A percentile compares a stretch with the other conserved stretches of the same genome.
Conservation (phyloP, 306 rosid genomes). For the Malus sylvestris region DNA sequence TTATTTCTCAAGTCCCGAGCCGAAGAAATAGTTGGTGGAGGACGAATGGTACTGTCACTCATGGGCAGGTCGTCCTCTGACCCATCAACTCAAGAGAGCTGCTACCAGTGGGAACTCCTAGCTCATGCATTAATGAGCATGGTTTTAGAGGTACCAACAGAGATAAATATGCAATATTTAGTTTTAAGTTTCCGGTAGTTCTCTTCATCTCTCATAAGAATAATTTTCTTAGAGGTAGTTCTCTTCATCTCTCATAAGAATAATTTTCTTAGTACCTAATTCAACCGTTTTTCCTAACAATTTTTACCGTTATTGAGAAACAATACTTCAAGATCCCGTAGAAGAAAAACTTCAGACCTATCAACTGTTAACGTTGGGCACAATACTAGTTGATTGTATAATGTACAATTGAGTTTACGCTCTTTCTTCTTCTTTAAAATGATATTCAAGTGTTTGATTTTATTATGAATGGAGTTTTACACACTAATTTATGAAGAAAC, state of each 20-base stretch:
- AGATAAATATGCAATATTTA: neutral
- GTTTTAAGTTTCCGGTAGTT: neutral
- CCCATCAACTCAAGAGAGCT: constrained; percentile 36
- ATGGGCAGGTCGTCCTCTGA: constrained; percentile 50
- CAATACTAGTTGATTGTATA: neutral
- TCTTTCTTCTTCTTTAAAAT: too few species aligned
- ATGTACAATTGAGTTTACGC: neutral
- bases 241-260: neutral
- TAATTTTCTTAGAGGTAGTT: neutral
- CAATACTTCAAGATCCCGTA: neutral
- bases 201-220: neutral
- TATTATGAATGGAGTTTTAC: neutral
- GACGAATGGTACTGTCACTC: constrained; percentile 60
- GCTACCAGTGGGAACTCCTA: constrained; percentile 64
- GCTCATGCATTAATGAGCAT: constrained; percentile 48
- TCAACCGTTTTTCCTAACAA: neutral
- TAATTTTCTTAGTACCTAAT: neutral
- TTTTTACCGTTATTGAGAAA: neutral
- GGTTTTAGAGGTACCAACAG: constrained; percentile 41
- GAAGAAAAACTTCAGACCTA: neutral
- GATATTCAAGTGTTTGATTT: neutral
- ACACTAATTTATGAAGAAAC: too few species aligned
- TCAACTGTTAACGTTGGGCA: neutral
- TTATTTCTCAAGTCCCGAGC: constrained; percentile 46
- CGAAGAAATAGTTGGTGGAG: constrained; percentile 38